Evolutionary conservation across 2,329 filamentous ascomycete species (phyloP), one percentile per base, ranked within the genome.

Genomic region (Emmonsiellopsis sp.): DNA sequence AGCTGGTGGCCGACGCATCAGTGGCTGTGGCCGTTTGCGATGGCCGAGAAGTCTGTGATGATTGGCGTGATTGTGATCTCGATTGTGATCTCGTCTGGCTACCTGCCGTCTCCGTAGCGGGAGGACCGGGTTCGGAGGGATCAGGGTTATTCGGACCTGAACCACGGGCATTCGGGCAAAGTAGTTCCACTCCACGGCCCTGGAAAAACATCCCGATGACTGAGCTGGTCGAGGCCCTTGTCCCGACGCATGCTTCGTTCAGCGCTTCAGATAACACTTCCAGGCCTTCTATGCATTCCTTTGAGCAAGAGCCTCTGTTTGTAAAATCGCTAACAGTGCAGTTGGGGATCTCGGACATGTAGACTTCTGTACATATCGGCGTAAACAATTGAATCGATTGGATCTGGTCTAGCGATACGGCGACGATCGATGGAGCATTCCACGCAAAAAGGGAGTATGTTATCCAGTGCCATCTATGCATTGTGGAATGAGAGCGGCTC

Each of bases 131-230:
- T 11, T 37, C 38, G 7, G 51, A 31, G 2, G 50, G 16, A 48
- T 26, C 30, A 20, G 15, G 15, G 6, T 20, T 26, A 31, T 35
- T 38, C 34, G 44, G 9, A 38, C 42, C 30, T 26, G 44, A 10
- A 38, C 42, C 30, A 32, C 4, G 35, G 52, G 44, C 30, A 42
- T 57, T 60, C 26, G 60, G 55, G 42, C 61, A 63, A 13, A 63
- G 56, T 31, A 50, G 50, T 5, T 34, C 31, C n/a, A 57, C 53
- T 3, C 58, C 61, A 35, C 55, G 15, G 2, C 50, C 49, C 13
- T 45, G 34, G 43, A 62, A 59, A 45, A 63, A 62, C 37, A 58
- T 26, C 11, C 58, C 61, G 20, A 63, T 59, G 54, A 63, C 46
- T 1, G 60, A 58, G 26, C 54, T 50, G 9, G 58, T 51, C n/a